phyloP scores from a whole-genome alignment of 257 asterid genomes.

The Solanum piurae region DNA sequence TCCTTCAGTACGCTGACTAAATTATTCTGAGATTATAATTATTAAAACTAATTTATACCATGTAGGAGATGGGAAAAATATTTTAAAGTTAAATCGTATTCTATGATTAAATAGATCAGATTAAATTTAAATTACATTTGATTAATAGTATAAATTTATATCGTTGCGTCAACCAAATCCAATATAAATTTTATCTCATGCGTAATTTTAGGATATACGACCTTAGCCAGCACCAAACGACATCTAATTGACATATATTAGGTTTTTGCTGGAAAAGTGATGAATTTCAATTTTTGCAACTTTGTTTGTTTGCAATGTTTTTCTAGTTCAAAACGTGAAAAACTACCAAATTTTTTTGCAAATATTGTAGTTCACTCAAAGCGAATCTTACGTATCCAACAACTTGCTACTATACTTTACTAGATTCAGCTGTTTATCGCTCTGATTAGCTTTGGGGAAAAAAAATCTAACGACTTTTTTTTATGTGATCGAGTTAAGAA shows the following conservation, averaged over 20 bases:
- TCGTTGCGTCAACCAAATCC: background rate
- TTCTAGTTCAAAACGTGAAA: background rate
- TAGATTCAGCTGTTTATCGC: background rate
- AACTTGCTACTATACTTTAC: background rate
- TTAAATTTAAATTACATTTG: background rate
- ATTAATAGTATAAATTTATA: background rate
- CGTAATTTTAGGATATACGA: background rate
- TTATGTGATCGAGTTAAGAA: background rate
- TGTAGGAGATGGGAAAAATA: background rate
- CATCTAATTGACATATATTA: background rate
- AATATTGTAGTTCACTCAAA: background rate
- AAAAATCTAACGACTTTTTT: too few species aligned
- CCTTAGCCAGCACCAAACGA: background rate
- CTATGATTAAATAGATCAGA: background rate
- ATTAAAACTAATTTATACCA: background rate
- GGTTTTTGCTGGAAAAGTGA: background rate
- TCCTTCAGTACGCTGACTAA: fast-evolving
- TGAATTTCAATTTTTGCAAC: background rate
- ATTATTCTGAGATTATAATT: background rate
- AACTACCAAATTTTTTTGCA: background rate
- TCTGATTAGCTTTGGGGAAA: too few species aligned
- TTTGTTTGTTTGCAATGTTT: background rate
- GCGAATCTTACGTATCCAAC: background rate
- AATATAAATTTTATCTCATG: background rate
- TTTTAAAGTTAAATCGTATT: fast-evolving